Evolutionary conservation across 352 stramenopile genomes (phyloP), one percentile per base, ranked within the genome.

Genomic region (Pythium coloratum): DNA sequence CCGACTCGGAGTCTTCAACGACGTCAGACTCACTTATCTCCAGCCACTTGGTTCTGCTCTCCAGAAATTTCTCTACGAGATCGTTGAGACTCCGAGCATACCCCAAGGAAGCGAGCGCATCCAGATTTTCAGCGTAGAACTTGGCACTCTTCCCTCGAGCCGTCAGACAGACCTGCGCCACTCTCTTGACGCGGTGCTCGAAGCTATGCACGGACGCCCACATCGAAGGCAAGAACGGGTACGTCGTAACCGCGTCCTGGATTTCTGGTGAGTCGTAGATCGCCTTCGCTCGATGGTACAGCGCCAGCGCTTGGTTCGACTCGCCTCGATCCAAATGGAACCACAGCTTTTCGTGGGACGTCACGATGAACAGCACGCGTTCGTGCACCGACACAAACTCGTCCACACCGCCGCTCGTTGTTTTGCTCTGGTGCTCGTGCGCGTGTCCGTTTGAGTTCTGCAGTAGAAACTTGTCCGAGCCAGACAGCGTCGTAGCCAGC

Each of bases 131-230:
- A 0, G 80, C 80, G 50, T 94, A 94, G 49, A 94, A 92, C 8
- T 47, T 44, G 3, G 75, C 80, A 6, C 74, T 71, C 30, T 81
- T 81, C 12, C 86, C 84, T 65, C 84, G 73, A 28, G 79, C 86
- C 12, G 67, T 70, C 40, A 94, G 55, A 34, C 79, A 92, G 16
- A 34, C 73, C 34, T 76, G 73, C 6, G 86, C 84, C 24, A 75
- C 78, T 12, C 58, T 36, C 3, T 80, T 57, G 62, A 92, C 76
- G 38, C 86, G 77, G 80, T 94, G 63, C 13, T 75, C 70, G 62
- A 95, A 95, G 53, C 79, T 78, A 57, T 89, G 66, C 28, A 93
- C 79, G 12, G 77, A 90, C 30, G 84, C 67, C 84, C 86, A 93
- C 40, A 88, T 75, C 0, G 84, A 67, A 18, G 71, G 68, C n/a